Evolutionary conservation across 345 rosid species (phyloP).

Genomic region (Populus ilicifolia): DNA sequence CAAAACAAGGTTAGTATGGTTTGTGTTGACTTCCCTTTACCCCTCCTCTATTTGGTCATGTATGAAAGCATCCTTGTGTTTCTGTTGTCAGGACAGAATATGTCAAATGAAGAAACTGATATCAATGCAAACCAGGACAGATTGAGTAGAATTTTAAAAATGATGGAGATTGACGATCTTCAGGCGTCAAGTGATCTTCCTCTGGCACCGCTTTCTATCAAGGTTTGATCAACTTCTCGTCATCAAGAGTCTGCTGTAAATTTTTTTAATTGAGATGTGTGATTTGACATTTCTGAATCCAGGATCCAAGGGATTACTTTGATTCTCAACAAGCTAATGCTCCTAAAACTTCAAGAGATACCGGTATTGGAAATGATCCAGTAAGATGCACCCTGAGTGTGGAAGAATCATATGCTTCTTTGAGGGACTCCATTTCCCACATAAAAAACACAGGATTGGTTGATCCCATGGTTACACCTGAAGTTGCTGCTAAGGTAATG

Average conservation of each 20-base stretch:
- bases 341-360: conserved; percentile 45
- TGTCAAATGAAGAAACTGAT: conserved; percentile 46
- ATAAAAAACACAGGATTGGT: conserved; percentile 51
- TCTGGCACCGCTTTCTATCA: conserved; percentile 68
- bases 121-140: conserved; percentile 41
- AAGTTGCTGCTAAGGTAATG: conserved; percentile 68
- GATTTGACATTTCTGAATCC: conserved; percentile 23
- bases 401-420: conserved; percentile 57
- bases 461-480: conserved; percentile 64
- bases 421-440: conserved; percentile 58
- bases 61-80: conserved; percentile 8
- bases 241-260: conserved; percentile 13
- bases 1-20: conserved; percentile 57
- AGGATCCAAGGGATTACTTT: conserved; percentile 97
- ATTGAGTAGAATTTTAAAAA: conserved; percentile 44
- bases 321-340: conserved; percentile 89
- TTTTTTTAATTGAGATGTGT: conserved; percentile 3
- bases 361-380: conserved; percentile 33
- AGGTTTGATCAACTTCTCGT: conserved; percentile 39
- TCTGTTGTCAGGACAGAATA: conserved; percentile 24
- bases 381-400: conserved; percentile 39
- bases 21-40: conserved; percentile 3
- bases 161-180: conserved; percentile 83
- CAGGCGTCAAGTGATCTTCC: conserved; percentile 56
- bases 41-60: neutral